A percentile compares a stretch with the other conserved stretches of the same genome.
phyloP scores from a whole-genome alignment of 2,329 filamentous ascomycete species.

The Akanthomyces muscarius region DNA sequence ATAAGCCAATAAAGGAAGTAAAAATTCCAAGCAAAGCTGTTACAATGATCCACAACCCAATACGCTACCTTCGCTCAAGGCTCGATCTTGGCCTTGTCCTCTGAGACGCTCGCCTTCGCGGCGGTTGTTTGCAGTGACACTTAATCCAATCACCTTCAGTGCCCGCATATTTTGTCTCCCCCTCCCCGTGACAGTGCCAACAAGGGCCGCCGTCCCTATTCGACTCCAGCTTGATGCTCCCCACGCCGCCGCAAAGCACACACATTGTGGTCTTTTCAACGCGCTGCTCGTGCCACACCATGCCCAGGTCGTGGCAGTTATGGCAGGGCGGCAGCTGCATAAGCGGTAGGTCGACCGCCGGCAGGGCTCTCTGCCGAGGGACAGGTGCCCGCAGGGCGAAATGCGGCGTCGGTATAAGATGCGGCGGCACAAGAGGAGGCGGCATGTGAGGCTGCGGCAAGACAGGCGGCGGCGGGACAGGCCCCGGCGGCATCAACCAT shows the following conservation, averaged over 20 bases:
- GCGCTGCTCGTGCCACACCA: neutral
- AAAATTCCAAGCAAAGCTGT: neutral
- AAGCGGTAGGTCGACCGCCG: neutral
- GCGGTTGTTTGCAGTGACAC: neutral
- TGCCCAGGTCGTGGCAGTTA: neutral
- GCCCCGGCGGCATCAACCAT: no score
- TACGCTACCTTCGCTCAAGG: neutral
- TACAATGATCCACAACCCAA: neutral
- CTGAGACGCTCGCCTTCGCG: neutral
- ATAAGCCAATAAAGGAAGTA: no score
- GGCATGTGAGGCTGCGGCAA: no score
- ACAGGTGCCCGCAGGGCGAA: no score
- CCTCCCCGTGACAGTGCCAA: conserved; percentile 9
- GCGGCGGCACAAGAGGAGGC: no score
- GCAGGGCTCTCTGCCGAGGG: no score
- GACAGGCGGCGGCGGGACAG: no score
- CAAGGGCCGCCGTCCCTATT: neutral
- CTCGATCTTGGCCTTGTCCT: neutral
- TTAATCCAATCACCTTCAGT: neutral
- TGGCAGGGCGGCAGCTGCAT: neutral
- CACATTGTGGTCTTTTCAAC: neutral
- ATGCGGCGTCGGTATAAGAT: no score
- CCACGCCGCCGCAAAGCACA: neutral
- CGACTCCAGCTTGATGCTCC: neutral
- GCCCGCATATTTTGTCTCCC: neutral